These are phyloP conservation scores for Phytophthora palmivora DNA, from an alignment of 352 stramenopile genomes.

Conservation along the genomic window DNA sequence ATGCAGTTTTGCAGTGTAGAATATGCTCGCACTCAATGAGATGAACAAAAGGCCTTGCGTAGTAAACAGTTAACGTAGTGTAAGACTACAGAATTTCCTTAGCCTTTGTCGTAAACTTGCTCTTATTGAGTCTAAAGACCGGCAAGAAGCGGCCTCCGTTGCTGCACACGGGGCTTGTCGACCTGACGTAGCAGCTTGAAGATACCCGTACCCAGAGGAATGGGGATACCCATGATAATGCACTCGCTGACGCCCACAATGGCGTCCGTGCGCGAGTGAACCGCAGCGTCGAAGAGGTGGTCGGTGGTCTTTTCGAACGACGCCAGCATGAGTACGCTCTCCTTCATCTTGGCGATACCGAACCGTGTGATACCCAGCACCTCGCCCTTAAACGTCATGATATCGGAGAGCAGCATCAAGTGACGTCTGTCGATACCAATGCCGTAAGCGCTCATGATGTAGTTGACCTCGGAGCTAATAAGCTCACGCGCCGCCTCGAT, in stretches of 20 bases:
- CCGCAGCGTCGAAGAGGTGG: constrained; percentile 99
- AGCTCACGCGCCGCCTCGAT: constrained; percentile 98
- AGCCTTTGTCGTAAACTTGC: constrained; percentile 4
- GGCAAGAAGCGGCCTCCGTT: constrained; percentile 62
- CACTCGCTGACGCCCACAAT: constrained; percentile 99
- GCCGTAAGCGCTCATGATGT: constrained; percentile 99
- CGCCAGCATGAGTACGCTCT: constrained; percentile 99
- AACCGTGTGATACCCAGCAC: constrained; percentile 94
- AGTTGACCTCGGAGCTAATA: constrained; percentile 98
- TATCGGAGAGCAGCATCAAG: constrained; percentile 98
- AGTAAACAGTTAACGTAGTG: neutral
- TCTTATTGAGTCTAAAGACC: constrained; percentile 22
- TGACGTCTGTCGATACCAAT: constrained; percentile 99
- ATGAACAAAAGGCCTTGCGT: constrained; percentile 66
- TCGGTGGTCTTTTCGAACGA: constrained; percentile 99
- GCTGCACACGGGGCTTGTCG: constrained; percentile 73
- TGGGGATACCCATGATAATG: constrained; percentile 99
- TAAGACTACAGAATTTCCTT: constrained; percentile 17
- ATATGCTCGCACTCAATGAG: constrained; percentile 54
- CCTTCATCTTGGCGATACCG: constrained; percentile 99
- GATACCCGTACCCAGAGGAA: constrained; percentile 97
- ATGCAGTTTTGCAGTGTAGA: constrained; percentile 9
- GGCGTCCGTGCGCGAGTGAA: constrained; percentile 97
- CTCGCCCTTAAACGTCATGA: constrained; percentile 99
- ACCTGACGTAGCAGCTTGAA: constrained; percentile 96